Evolutionary conservation across 495 filamentous ascomycete species (phyloP).

Genomic region (Xylaria castorea): DNA sequence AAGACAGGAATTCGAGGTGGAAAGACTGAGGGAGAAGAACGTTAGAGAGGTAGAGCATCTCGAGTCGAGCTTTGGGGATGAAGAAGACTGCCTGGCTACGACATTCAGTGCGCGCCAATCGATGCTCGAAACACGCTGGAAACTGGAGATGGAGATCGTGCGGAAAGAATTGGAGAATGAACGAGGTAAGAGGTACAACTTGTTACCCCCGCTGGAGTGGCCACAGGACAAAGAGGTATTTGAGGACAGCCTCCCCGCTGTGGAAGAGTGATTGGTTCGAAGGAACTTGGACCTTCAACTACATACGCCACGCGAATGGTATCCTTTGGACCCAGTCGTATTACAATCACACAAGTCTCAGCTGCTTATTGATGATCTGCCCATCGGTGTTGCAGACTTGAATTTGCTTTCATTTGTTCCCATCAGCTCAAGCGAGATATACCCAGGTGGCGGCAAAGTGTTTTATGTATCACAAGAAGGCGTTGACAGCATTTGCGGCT

Average conservation of each 20-base stretch:
- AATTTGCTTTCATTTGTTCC: slow-evolving; percentile 17
- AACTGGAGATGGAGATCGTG: slow-evolving; percentile 67
- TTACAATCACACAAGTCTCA: not conserved
- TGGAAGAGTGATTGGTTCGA: slow-evolving; percentile 30
- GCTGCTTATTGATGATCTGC: not conserved
- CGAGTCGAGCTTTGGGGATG: slow-evolving; percentile 61
- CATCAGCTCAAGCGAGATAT: slow-evolving; percentile 20
- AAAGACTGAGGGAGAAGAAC: slow-evolving; percentile 59
- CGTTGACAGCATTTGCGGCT: slow-evolving; percentile 13
- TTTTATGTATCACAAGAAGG: slow-evolving; percentile 20
- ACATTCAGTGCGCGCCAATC: slow-evolving; percentile 59
- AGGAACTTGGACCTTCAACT: not conserved
- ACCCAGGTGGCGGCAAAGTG: slow-evolving; percentile 18
- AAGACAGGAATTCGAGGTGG: slow-evolving; percentile 69
- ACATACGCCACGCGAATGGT: not conserved
- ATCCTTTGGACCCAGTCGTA: not conserved
- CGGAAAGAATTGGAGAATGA: slow-evolving; percentile 63
- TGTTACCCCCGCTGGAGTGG: slow-evolving; percentile 55
- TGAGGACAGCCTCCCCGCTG: slow-evolving; percentile 31
- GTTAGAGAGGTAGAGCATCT: slow-evolving; percentile 59
- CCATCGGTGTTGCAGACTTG: not conserved
- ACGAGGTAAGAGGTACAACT: slow-evolving; percentile 56
- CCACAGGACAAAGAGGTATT: slow-evolving; percentile 34
- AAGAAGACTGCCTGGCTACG: slow-evolving; percentile 58
- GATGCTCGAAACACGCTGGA: slow-evolving; percentile 64